Evolutionary conservation across 257 asterid species (phyloP).

Genomic region (Scutellaria galericulata): DNA sequence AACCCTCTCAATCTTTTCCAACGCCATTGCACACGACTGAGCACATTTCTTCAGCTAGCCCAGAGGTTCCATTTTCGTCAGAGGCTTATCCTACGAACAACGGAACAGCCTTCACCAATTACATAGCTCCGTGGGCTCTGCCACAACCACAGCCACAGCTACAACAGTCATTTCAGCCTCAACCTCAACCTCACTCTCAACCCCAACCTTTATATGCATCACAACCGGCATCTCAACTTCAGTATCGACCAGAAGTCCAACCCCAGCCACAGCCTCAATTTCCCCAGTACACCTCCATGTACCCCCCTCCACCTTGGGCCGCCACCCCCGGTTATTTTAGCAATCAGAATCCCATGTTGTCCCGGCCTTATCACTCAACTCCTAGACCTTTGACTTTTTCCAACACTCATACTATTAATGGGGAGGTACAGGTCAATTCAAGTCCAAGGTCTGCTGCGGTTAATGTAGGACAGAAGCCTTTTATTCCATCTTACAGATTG

Average conservation of each 20-base stretch:
- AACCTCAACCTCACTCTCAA: slow-evolving; percentile 31
- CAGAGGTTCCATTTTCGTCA: slow-evolving; percentile 44
- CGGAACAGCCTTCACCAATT: slow-evolving; percentile 50
- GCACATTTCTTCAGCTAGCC: slow-evolving; percentile 42
- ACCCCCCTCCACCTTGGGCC: slow-evolving; percentile 95
- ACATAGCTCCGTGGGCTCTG: slow-evolving; percentile 94
- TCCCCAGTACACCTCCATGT: slow-evolving; percentile 34
- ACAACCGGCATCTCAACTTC: slow-evolving; percentile 10
- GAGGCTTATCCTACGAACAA: slow-evolving; percentile 51
- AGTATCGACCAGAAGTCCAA: neutral
- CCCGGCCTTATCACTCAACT: slow-evolving; percentile 25
- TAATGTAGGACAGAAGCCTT: slow-evolving; percentile 45
- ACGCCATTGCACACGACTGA: slow-evolving; percentile 40
- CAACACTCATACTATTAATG: slow-evolving; percentile 26
- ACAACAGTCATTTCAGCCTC: slow-evolving; percentile 39
- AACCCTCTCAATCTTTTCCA: slow-evolving; percentile 43
- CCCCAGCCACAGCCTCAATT: slow-evolving; percentile 33
- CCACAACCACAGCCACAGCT: slow-evolving; percentile 4
- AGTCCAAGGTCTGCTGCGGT: slow-evolving; percentile 30
- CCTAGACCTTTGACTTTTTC: slow-evolving; percentile 37
- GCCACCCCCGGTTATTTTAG: slow-evolving; percentile 52
- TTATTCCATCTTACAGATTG: slow-evolving; percentile 70
- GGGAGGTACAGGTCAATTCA: slow-evolving; percentile 39
- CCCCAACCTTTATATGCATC: slow-evolving; percentile 37
- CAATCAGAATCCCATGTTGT: slow-evolving; percentile 42